Evolutionary conservation across 2,329 filamentous ascomycete species (phyloP), one percentile per base, ranked within the genome.

Genomic region (Clarireedia homoeocarpa): DNA sequence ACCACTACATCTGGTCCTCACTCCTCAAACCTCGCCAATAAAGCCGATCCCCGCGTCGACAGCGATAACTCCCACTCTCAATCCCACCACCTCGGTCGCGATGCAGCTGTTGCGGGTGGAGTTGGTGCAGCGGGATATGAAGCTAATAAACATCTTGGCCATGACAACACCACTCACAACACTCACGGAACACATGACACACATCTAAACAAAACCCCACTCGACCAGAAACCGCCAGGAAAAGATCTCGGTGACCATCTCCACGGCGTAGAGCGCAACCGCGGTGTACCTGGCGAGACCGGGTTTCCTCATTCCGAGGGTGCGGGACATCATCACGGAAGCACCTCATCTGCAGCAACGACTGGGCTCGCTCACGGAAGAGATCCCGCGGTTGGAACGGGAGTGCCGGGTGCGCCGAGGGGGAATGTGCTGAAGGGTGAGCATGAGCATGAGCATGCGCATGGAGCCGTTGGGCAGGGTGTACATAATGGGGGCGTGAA

Each of bases 31-130:
- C 42, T 70, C 10, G 66, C 67, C 36, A 75, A 76, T 61, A 72
- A 70, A 58, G 45, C 67, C 10, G 73, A 76, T 54, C 72, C 72
- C 34, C 58, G 69, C 39, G 69, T 73, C 6, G 67, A 74, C 56
- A 44, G 38, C 17, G 51, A 51, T 24, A 55, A 4, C 46, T 42
- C 50, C 15, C 56, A 4, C 48, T 42, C 50, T 12, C 40, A 58
- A 54, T 10, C 56, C 50, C 38, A 58, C 40, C 57, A 63, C 20
- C 50, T 58, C 48, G 60, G 61, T 17, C 56, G 59, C 23, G 58
- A 62, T 45, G 54, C 57, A 4, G 56, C 53, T 7, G 10, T 59
- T 24, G 58, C 36, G 26, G 53, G 39, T 17, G 60, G 58, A n/a
- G 36, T 57, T 17, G 62, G 50, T 3, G 20, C 24, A 6, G 27